Base-by-base conservation (phyloP, 768 basidiomycete genomes). In the Trametes sanguinea region DNA sequence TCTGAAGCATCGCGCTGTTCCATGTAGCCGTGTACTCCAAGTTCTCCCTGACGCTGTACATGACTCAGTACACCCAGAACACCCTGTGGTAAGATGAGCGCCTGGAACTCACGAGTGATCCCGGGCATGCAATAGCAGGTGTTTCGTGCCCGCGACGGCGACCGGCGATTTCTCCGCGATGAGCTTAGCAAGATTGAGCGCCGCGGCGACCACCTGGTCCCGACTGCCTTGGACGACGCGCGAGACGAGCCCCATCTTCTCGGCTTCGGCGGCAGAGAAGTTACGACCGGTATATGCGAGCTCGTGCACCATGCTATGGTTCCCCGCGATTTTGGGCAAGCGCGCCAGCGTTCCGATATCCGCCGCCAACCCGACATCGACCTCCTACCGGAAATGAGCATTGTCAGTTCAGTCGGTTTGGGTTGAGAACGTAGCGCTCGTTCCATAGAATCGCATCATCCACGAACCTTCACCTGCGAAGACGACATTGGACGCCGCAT, bases 331-430 rank as follows among this genome's bases (percentile, higher is more conserved):
- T 67, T 92, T 91, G 0, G 90, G 92, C 6, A 95, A 77, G 53
- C 87, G 85, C 1, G 94, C 90, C 6, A 96, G 83, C 0, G 92
- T 86, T 0, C 95, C 95, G 43, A 95, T 86, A 70, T 95, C 94
- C 0, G 94, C 88, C 2, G 94, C 94, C 0, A 96, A 78, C 0
- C 90, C 94, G 29, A 94, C 81, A 69, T 94, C 90, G 2, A 93
- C 87, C 80, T 95, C 92, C 91, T 93, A 68, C 45, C 13, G 6
- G 32, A 45, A 6, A 27, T 32, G 2, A 4, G 30, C 14, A 43
- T 5, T 5, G 42, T 50, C 30, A 32, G 30, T 13, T 11, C 11
- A 50, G 48, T 10, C 48, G 32, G 5, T 3, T 40, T 0, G 47
- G 57, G 16, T 16, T 16, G 30, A 11, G 8, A 46, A 46, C n/a